These are phyloP conservation scores for Cladosporium oxysporum DNA, from an alignment of 2,329 filamentous ascomycete genomes.

Conservation along the genomic window DNA sequence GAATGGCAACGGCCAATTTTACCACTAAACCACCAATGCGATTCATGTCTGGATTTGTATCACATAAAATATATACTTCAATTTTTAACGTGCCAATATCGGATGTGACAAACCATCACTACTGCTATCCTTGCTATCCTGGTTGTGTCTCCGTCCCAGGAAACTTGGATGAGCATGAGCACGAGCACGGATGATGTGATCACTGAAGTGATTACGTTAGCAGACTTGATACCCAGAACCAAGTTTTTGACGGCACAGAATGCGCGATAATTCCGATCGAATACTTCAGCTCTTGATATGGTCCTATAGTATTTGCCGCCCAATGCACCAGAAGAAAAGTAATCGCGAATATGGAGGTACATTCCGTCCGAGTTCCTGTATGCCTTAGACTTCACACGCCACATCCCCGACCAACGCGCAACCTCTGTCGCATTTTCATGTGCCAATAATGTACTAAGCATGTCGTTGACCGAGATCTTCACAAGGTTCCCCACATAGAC, in stretches of 20 bases:
- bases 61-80: no score
- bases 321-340: not conserved
- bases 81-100: not conserved
- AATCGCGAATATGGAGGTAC: no score
- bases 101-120: not conserved
- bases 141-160: not conserved
- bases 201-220: not conserved
- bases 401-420: not conserved
- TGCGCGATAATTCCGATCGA: not conserved
- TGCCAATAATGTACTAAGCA: slow-evolving; percentile 5
- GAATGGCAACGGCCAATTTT: not conserved
- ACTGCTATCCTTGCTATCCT: not conserved
- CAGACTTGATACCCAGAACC: not conserved
- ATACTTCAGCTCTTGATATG: not conserved
- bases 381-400: not conserved
- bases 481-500: not conserved
- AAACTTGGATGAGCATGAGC: not conserved
- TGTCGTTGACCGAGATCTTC: not conserved
- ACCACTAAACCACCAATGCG: not conserved
- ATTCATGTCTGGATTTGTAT: no score
- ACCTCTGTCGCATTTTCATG: not conserved
- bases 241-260: not conserved
- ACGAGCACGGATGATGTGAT: not conserved
- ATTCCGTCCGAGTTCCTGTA: no score
- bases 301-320: not conserved